Evolutionary conservation across 2,329 filamentous ascomycete species (phyloP).

Genomic region (Huntiella decipiens): DNA sequence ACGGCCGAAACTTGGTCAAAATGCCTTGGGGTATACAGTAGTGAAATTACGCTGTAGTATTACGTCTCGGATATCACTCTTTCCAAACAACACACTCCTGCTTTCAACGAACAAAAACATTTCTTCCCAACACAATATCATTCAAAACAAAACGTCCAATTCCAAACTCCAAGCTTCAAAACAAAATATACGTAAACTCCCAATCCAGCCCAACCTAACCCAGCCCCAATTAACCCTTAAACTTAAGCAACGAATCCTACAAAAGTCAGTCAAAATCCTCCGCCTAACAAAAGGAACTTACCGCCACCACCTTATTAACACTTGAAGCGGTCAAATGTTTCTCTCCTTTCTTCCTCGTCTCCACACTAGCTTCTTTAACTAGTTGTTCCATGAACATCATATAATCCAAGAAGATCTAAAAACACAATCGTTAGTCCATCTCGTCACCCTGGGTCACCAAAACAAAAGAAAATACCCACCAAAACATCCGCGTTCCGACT

Average conservation of each 20-base stretch:
- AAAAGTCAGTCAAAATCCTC: background rate
- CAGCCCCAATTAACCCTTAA: slow-evolving; percentile 36
- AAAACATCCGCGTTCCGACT: slow-evolving; percentile 76
- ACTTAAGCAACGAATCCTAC: slow-evolving; percentile 46
- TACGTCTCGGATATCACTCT: no score
- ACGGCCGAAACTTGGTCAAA: no score
- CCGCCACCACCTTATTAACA: slow-evolving; percentile 59
- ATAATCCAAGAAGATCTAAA: slow-evolving; percentile 67
- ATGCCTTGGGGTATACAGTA: no score
- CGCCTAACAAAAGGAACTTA: slow-evolving; percentile 21
- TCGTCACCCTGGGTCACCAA: background rate
- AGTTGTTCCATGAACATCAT: slow-evolving; percentile 60
- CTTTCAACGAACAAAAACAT: no score
- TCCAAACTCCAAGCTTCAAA: background rate
- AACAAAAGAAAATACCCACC: slow-evolving; percentile 24
- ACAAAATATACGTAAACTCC: background rate
- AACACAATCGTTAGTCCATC: background rate
- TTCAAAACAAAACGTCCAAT: no score
- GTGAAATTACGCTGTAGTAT: no score
- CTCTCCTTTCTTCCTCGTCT: slow-evolving; percentile 55
- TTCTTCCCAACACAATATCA: no score
- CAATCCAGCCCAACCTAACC: background rate
- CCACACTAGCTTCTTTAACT: slow-evolving; percentile 61
- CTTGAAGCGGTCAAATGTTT: slow-evolving; percentile 54
- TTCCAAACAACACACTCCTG: no score